Percentiles rank a stretch among this genome's conserved stretches.
Evolutionary conservation across 495 filamentous ascomycete species (phyloP).

Genomic region (Extremus antarcticus): DNA sequence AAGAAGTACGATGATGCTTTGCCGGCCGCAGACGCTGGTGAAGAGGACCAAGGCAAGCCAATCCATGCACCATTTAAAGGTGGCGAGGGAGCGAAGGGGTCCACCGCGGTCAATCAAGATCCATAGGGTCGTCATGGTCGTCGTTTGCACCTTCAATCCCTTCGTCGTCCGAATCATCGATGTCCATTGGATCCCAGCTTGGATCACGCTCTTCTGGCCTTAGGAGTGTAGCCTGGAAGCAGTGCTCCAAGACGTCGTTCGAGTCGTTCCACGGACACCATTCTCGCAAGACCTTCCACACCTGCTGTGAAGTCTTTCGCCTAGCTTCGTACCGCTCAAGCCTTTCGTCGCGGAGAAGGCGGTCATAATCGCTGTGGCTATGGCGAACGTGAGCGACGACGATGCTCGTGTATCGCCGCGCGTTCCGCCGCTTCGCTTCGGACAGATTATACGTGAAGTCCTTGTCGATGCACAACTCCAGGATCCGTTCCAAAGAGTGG

Average conservation of each 20-base stretch:
- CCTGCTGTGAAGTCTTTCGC: background rate
- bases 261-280: constrained; percentile 22
- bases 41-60: background rate
- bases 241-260: constrained; percentile 13
- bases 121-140: constrained; percentile 15
- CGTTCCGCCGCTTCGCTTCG: constrained; percentile 10
- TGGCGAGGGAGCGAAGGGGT: background rate
- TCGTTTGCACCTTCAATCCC: constrained; percentile 6
- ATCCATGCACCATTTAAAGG: background rate
- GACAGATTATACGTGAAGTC: constrained; percentile 19
- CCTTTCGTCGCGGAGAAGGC: constrained; percentile 50
- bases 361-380: constrained; percentile 72
- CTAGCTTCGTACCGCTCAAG: constrained; percentile 55
- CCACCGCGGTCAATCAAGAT: constrained; percentile 12
- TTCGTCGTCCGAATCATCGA: constrained; percentile 13
- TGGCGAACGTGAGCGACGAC: constrained; percentile 72
- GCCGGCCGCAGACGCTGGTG: background rate
- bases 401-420: constrained; percentile 14
- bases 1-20: background rate
- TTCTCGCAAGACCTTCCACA: constrained; percentile 19
- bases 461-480: constrained; percentile 16
- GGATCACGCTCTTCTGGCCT: constrained; percentile 16
- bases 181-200: constrained; percentile 22
- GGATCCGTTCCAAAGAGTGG: constrained; percentile 12
- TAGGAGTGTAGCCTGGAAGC: constrained; percentile 14